Base-by-base conservation (phyloP, 1,284 basidiomycete genomes). In the Heterobasidion annosum region DNA sequence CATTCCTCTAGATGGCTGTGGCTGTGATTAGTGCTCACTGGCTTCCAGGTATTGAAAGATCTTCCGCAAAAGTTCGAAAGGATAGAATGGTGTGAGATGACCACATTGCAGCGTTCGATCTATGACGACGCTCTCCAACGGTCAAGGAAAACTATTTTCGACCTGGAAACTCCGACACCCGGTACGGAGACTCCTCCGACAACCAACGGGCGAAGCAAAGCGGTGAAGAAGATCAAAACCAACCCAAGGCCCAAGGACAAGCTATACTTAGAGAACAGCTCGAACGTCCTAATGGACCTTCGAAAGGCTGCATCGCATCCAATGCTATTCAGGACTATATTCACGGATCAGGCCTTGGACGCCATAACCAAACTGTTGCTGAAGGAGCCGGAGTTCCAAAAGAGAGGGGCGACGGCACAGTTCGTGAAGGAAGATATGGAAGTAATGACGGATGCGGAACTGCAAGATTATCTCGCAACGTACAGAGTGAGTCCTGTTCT, bases 261-360 rank as follows among this genome's bases (percentile, higher is more conserved):
- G 67, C 75, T 82, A 62, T 88, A 87, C 59, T 69, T 81, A 8
- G 91, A 91, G 69, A 89, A 88, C 64, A 88, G 83, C 57, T 80
- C 88, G 1, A 93, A 98, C 67, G 93, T 98, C 47, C 76, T 98
- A 48, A 98, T 98, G 94, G 93, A 96, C 65, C 76, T 98, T 34
- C 82, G 93, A 45, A 98, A 99, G 70, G 96, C 96, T 1, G 90
- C 96, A 0, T 90, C 88, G 48, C 97, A 99, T 70, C 96, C 97
- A 3, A 88, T 99, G 82, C 77, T 99, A 3, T 98, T 99, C 76
- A 81, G 97, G 18, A 82, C 81, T 18, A 76, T 81, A 7, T 99
- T 92, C 68, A 87, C 86, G 35, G 88, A 96, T 63, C 77, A 84
- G 35, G 83, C 76, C 51, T 72, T 99, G 60, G 77, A 78, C 19